Conservation (phyloP, 1,139 yeast genomes). For the Candida tropicalis region DNA sequence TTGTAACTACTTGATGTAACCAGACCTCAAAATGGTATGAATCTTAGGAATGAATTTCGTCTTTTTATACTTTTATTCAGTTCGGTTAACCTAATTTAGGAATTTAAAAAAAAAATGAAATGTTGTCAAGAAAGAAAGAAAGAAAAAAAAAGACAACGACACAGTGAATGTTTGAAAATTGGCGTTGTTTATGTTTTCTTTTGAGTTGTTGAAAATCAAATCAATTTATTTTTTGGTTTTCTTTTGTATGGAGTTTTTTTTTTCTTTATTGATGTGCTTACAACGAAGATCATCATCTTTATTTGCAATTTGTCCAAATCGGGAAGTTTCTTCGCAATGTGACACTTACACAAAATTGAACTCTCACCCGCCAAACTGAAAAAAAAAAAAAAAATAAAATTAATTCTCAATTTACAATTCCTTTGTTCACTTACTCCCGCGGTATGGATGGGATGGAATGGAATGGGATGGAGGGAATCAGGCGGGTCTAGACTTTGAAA, state of each 20-base stretch:
- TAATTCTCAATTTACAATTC: too few relatives aligned
- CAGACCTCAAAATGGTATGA: too few relatives aligned
- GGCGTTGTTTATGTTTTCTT: not conserved
- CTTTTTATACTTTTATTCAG: too few relatives aligned
- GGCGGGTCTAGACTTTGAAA: too few relatives aligned
- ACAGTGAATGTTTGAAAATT: not conserved
- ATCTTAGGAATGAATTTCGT: too few relatives aligned
- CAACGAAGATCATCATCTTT: conserved; percentile 1
- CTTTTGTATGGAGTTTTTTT: not conserved
- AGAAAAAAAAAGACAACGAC: not conserved
- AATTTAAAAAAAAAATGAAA: not conserved
- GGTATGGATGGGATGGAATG: too few relatives aligned
- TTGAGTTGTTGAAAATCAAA: conserved; percentile 3
- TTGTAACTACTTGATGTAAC: too few relatives aligned
- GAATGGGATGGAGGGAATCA: too few relatives aligned
- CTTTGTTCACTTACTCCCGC: too few relatives aligned
- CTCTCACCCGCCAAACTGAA: too few relatives aligned
- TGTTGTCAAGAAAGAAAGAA: not conserved
- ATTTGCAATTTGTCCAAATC: conserved; percentile 3
- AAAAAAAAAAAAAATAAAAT: not conserved
- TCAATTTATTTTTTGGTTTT: not conserved
- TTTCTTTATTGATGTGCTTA: not conserved
- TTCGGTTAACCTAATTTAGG: too few relatives aligned
- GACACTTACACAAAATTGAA: not conserved
- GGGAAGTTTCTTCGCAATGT: not conserved